phyloP scores from a whole-genome alignment of 2,329 filamentous ascomycete species.

The Trichoderma hamatum region DNA sequence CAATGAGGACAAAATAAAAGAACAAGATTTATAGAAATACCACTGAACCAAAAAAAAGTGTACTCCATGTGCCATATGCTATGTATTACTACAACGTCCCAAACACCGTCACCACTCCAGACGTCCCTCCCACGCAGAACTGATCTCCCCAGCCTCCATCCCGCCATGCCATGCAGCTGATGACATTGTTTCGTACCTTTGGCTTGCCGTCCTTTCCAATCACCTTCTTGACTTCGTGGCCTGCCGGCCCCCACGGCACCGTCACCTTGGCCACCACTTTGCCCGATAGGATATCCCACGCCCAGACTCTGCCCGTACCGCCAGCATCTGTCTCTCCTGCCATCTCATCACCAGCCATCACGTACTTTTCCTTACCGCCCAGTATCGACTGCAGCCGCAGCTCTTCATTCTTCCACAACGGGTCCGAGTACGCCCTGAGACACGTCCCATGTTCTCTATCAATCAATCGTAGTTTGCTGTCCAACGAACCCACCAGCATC shows the following conservation, averaged over 20 bases:
- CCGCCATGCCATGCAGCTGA: conserved; percentile 66
- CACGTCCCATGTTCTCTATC: conserved; percentile 75
- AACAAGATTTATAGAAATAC: background rate
- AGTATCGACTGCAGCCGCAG: conserved; percentile 76
- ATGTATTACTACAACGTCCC: conserved; percentile 41
- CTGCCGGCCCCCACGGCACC: conserved; percentile 60
- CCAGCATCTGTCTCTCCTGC: conserved; percentile 33
- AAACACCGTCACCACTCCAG: conserved; percentile 67
- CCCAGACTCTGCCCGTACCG: conserved; percentile 67
- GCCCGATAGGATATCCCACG: conserved; percentile 83
- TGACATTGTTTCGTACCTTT: conserved; percentile 61
- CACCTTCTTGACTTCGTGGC: conserved; percentile 50
- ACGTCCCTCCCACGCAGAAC: conserved; percentile 67
- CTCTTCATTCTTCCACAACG: conserved; percentile 64
- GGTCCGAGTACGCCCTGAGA: conserved; percentile 69
- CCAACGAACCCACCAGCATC: conserved; percentile 73
- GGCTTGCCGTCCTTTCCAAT: conserved; percentile 64
- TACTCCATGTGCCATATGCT: background rate
- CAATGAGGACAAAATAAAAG: background rate
- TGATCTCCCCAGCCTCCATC: conserved; percentile 65
- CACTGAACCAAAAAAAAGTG: background rate
- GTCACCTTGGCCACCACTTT: conserved; percentile 64
- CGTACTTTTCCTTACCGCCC: conserved; percentile 74
- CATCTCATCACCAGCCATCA: conserved; percentile 79
- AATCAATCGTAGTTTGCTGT: conserved; percentile 77